phyloP scores from a whole-genome alignment of 441 rosid genomes.

The Euphorbia celastroides region DNA sequence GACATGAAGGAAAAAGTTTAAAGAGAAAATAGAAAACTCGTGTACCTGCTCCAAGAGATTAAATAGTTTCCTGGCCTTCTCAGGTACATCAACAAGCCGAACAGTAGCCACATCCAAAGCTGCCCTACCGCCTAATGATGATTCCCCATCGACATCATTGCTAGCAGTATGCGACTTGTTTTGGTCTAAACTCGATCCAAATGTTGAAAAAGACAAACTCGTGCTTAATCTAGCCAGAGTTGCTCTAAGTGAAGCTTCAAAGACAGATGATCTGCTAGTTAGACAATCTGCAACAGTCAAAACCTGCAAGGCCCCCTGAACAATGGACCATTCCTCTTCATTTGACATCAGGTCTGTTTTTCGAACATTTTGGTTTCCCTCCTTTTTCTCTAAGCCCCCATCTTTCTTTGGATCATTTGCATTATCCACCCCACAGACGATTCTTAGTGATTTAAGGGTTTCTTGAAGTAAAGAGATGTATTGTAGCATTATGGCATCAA shows the following conservation, averaged over 20 bases:
- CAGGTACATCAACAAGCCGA: conserved; percentile 79
- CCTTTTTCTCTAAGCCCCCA: conserved; percentile 63
- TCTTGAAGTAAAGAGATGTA: conserved; percentile 89
- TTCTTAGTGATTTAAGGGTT: conserved; percentile 89
- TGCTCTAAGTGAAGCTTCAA: conserved; percentile 92
- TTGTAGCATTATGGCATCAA: conserved; percentile 87
- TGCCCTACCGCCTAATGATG: conserved; percentile 66
- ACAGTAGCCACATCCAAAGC: conserved; percentile 89
- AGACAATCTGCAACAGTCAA: conserved; percentile 96
- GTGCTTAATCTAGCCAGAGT: conserved; percentile 89
- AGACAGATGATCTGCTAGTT: conserved; percentile 89
- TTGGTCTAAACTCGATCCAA: conserved; percentile 73
- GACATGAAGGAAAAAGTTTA: not conserved
- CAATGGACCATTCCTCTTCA: conserved; percentile 99
- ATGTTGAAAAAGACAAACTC: conserved; percentile 66
- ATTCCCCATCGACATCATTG: conserved; percentile 49
- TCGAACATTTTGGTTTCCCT: conserved; percentile 49
- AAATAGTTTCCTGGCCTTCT: conserved; percentile 80
- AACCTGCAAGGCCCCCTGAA: conserved; percentile 94
- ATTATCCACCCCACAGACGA: conserved; percentile 84
- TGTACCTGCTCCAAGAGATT: conserved; percentile 87
- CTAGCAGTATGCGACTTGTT: conserved; percentile 46
- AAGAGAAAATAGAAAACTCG: not conserved
- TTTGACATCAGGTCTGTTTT: conserved; percentile 67
- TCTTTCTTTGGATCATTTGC: conserved; percentile 65